A percentile compares a stretch with the other conserved stretches of the same genome.
Conservation (phyloP, 2,329 filamentous ascomycete species). For the Pseudocercospora musae region DNA sequence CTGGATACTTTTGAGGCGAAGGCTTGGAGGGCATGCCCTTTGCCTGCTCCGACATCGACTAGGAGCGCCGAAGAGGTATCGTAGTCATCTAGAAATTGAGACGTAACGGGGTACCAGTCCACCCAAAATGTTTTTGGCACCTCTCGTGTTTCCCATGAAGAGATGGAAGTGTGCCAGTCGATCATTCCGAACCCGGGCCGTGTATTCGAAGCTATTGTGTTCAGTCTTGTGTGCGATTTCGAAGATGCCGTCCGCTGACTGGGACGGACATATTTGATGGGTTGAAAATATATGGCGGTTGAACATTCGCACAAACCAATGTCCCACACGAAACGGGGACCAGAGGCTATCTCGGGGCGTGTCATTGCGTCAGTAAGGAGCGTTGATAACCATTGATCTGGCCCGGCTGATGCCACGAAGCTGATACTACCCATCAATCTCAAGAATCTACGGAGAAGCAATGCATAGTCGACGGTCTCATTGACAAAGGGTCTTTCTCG, state of each 20-base stretch:
- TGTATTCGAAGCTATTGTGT: neutral
- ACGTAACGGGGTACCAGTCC: neutral
- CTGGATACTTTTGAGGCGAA: slow-evolving; percentile 5
- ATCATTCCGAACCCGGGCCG: neutral
- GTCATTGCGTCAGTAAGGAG: neutral
- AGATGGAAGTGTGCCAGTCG: neutral
- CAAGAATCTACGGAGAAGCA: neutral
- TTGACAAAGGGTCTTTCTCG: too few species aligned
- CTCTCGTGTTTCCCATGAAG: neutral
- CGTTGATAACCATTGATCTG: neutral
- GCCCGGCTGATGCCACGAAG: neutral
- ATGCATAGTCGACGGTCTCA: neutral
- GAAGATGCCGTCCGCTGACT: neutral
- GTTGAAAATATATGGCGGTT: neutral
- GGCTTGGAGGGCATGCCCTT: neutral
- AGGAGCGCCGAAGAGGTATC: neutral
- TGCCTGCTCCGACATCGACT: neutral
- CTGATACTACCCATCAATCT: neutral
- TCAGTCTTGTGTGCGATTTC: neutral
- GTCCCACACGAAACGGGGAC: neutral
- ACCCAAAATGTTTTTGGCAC: neutral
- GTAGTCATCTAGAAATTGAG: neutral
- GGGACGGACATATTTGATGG: neutral
- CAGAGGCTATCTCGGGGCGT: neutral
- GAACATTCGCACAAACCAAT: neutral